Evolutionary conservation across 371 early-diverging fungal genomes (phyloP), one percentile per base, ranked within the genome.

Genomic region (Nematocida parisii): DNA sequence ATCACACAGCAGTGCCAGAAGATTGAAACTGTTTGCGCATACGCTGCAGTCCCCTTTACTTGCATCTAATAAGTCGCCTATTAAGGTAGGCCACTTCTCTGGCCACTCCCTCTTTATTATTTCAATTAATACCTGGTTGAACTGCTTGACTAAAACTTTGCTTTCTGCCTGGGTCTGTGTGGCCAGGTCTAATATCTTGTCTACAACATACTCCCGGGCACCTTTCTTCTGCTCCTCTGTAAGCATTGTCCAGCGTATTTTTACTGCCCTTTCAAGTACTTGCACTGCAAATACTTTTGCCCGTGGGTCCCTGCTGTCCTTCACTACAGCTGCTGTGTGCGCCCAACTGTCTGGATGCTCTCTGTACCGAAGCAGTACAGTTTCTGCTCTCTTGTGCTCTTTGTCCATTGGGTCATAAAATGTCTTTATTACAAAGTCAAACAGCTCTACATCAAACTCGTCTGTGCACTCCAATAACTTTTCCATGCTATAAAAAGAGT

Each of bases 61-160:
- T 6, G 86, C 84, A 9, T 94, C 92, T 20, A 99, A 93, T 81
- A 99, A 92, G 85, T 98, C 98, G 27, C 94, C 92, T 80, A 99
- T 96, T 86, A 99, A 97, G 20, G 90, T 90, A 3, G 98, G 98
- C 97, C 98, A 99, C 84, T 95, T 93, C 73, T 93, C 92, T 18
- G 98, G 98, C 98, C 98, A 99, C 85, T 99, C 99, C 87, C 96
- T 95, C 87, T 99, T 99, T 73, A 97, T 88, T 60, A 99, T 94
- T 92, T 94, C 87, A 40, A 82, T 75, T 57, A 84, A 82, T 56
- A 85, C 73, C 42, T 61, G 56, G 71, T 86, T 86, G 40, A 77
- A 66, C 45, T 86, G 74, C 50, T 87, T 86, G n/a, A 83, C 81
- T 22, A 86, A 77, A 6, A 82, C 61, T 20, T 71, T 66, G 24